Percentiles rank a stretch among this genome's conserved stretches.
These are phyloP conservation scores for Phytophthora pistaciae DNA, from an alignment of 352 stramenopile genomes.

Conservation along the genomic window DNA sequence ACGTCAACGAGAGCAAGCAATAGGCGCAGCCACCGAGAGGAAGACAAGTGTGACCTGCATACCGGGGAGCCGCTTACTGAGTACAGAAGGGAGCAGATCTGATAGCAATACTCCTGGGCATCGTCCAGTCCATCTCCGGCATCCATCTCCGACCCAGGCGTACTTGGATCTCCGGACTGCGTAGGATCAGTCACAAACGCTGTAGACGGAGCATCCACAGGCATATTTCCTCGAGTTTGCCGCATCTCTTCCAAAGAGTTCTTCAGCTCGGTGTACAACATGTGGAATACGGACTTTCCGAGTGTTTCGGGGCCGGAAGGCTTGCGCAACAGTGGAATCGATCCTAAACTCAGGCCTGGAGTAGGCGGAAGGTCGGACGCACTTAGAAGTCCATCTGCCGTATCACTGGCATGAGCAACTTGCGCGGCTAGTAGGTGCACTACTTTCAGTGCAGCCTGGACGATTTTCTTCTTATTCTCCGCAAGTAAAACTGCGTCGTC, in stretches of 20 bases:
- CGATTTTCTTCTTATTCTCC: slow-evolving; percentile 79
- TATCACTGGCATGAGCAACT: slow-evolving; percentile 82
- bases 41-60: slow-evolving; percentile 85
- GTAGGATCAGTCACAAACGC: slow-evolving; percentile 49
- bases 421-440: slow-evolving; percentile 90
- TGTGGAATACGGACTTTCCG: slow-evolving; percentile 92
- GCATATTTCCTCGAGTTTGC: slow-evolving; percentile 34
- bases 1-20: slow-evolving; percentile 83
- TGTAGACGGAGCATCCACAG: slow-evolving; percentile 23
- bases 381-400: slow-evolving; percentile 64
- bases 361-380: slow-evolving; percentile 58
- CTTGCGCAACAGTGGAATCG: slow-evolving; percentile 84
- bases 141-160: slow-evolving; percentile 41
- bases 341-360: slow-evolving; percentile 58
- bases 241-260: slow-evolving; percentile 86
- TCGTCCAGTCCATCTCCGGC: slow-evolving; percentile 50
- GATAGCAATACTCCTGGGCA: slow-evolving; percentile 90
- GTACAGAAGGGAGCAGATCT: slow-evolving; percentile 89
- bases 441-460: slow-evolving; percentile 88
- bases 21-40: slow-evolving; percentile 83
- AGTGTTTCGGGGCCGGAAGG: slow-evolving; percentile 89
- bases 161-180: slow-evolving; percentile 54
- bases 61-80: slow-evolving; percentile 88
- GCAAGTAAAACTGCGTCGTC: slow-evolving; percentile 54
- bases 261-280: slow-evolving; percentile 91